Percentiles rank a stretch among this genome's conserved stretches.
phyloP scores from a whole-genome alignment of 2,329 filamentous ascomycete genomes.

The Colletotrichum cuscutae region DNA sequence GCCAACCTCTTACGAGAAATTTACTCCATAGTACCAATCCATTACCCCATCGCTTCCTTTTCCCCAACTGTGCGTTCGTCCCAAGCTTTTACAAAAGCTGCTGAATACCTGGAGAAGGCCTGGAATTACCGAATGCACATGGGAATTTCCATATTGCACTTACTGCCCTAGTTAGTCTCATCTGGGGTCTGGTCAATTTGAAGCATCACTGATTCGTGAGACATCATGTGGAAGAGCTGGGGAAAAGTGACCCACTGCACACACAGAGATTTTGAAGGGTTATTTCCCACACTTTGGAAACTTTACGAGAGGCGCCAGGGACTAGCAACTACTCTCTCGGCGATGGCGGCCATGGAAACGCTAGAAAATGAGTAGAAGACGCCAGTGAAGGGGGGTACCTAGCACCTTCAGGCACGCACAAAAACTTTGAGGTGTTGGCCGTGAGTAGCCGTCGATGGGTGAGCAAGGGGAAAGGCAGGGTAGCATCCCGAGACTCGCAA shows the following conservation, averaged over 20 bases:
- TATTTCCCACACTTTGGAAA: neutral
- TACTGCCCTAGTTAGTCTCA: constrained; percentile 2
- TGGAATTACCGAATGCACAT: neutral
- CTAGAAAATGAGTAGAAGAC: constrained; percentile 29
- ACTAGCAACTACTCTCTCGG: neutral
- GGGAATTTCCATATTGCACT: neutral
- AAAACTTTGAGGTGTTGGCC: neutral
- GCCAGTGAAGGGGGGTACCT: neutral
- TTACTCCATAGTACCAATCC: constrained; percentile 21
- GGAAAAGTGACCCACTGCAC: neutral
- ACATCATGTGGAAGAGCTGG: neutral
- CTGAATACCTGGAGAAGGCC: neutral
- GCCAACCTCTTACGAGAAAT: constrained; percentile 27
- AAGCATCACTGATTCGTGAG: neutral
- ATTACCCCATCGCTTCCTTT: neutral
- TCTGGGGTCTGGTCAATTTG: neutral
- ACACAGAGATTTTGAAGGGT: neutral
- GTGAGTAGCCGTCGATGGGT: constrained; percentile 6
- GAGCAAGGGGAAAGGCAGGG: neutral
- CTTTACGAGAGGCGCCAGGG: neutral
- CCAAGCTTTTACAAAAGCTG: neutral
- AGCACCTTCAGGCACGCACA: neutral
- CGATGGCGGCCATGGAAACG: constrained; percentile 18
- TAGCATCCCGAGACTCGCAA: neutral
- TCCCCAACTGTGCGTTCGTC: constrained; percentile 23